Evolutionary conservation across 805 yeast genomes (phyloP), one percentile per base, ranked within the genome.

Genomic region (Starmerella sp.): DNA sequence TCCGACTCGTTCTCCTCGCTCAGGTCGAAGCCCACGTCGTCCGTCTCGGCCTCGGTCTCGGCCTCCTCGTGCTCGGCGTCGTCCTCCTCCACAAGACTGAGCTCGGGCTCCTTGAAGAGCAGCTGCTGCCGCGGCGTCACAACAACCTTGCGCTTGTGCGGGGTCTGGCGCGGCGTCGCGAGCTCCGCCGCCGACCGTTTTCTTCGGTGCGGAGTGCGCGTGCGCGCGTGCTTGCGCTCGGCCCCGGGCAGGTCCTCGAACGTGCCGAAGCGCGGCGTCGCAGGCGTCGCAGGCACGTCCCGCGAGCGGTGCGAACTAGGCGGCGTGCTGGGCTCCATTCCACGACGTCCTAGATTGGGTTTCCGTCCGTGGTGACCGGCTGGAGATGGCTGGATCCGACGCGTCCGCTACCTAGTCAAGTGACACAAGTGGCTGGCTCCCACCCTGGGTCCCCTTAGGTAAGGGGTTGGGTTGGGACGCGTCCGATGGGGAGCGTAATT

Each of bases 251-350:
- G 51, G 48, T 63, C 66, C 15, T 56, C 63, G 50, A 63, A 55
- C 15, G 63, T 52, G 32, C 64, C 65, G 49, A 57, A 58, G 14
- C 63, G 60, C 13, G 66, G 66, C 13, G 66, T 63, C 14, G 59
- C 57, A 2, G 66, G 66, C 38, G 66, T 63, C 11, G 57, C 54
- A 4, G 60, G 60, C 14, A 51, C 51, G 32, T 45, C 62, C n/a
- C 60, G 49, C n/a, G 41, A 28, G 14, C 55, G 35, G 30, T 56
- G 56, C 7, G 52, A 48, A 39, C 63, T 48, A 3, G 66, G 65
- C 37, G 66, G 66, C 10, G 66, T 63, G 34, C 62, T 53, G 30
- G 66, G 66, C 43, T 54, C 64, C 54, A 58, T 58, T 32, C 11
- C 45, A 22, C 15, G 6, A 14, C 15, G 38, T 14, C 15, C 32